Evolutionary conservation across 2,329 filamentous ascomycete species (phyloP), one percentile per base, ranked within the genome.

Genomic region (Phialophora verrucosa): DNA sequence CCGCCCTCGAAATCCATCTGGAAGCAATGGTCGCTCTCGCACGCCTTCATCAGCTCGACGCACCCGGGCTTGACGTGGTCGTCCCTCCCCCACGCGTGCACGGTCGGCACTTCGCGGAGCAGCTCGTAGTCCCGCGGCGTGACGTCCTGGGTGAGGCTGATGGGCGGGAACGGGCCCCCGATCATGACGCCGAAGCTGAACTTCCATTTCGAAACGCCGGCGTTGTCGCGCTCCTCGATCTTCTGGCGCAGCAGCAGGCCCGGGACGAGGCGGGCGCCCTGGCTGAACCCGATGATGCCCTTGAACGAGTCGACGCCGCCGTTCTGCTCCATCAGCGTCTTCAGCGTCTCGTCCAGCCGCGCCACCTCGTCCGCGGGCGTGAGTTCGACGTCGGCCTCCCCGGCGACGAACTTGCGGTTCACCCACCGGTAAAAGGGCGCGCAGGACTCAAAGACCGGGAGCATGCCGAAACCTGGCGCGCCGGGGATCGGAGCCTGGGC

Each of bases 361-460:
- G 68, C 67, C n/a, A 70, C 67, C 29, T 71, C 70, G 20, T 69
- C 66, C 17, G 2, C 49, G 11, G 70, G 70, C 47, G 71, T 69
- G 27, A 17, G 7, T 42, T 72, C 63, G n/a, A 61, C 50, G 31
- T 71, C 70, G 23, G 67, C 67, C 47, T 67, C 69, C 20, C 50
- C 65, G 5, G 70, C 65, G 20, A 64, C 44, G 47, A 63, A 70
- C 1, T 63, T 63, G 25, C 73, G 72, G 25, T 65, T 68, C 20
- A 79, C 69, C 78, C 78, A 80, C 3, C 74, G 71, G 54, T 73
- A 74, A 65, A 76, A 80, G 7, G 78, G 78, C 0, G 71, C 76
- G 62, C 73, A 74, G 25, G 69, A 74, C 50, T 73, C 75, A 59
- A 79, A 80, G 25, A 78, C 74, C 5, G 77, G 76, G 6, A 78